Percentiles rank a stretch among this genome's conserved stretches.
These are phyloP conservation scores for Candida sphagnicola DNA, from an alignment of 805 yeast species.

Conservation along the genomic window DNA sequence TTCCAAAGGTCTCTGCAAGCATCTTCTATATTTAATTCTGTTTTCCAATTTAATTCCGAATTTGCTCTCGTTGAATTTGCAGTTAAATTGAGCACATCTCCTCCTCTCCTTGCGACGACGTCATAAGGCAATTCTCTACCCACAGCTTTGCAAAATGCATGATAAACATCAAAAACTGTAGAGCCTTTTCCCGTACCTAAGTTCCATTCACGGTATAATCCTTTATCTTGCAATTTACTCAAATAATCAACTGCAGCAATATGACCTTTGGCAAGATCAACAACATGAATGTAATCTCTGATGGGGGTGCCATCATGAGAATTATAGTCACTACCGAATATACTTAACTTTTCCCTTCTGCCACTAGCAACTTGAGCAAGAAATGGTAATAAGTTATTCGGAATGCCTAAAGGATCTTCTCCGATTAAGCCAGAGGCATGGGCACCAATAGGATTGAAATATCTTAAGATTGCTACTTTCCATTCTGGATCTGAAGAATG, in stretches of 20 bases:
- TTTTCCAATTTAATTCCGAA: constrained; percentile 61
- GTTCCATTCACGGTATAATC: constrained; percentile 74
- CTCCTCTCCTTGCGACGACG: constrained; percentile 63
- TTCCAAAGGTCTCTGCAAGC: constrained; percentile 76
- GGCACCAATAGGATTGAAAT: constrained; percentile 84
- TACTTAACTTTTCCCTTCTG: constrained; percentile 58
- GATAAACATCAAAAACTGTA: constrained; percentile 68
- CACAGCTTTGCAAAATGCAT: constrained; percentile 61
- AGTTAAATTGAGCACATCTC: constrained; percentile 74
- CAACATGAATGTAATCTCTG: constrained; percentile 77
- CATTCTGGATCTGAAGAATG: constrained; percentile 42
- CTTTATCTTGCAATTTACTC: constrained; percentile 27
- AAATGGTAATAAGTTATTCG: constrained; percentile 71
- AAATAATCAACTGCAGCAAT: constrained; percentile 65
- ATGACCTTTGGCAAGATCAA: constrained; percentile 77
- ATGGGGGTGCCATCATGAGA: constrained; percentile 79
- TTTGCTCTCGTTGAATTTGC: constrained; percentile 69
- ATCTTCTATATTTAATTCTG: constrained; percentile 49
- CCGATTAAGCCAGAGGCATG: constrained; percentile 79
- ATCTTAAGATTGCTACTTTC: constrained; percentile 63
- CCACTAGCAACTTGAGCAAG: constrained; percentile 78
- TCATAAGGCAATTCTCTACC: constrained; percentile 63
- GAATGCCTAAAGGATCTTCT: constrained; percentile 75
- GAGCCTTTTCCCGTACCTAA: constrained; percentile 80
- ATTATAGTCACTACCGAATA: constrained; percentile 70